Base-by-base conservation (phyloP, 805 yeast genomes). In the Millerozyma acaciae region DNA sequence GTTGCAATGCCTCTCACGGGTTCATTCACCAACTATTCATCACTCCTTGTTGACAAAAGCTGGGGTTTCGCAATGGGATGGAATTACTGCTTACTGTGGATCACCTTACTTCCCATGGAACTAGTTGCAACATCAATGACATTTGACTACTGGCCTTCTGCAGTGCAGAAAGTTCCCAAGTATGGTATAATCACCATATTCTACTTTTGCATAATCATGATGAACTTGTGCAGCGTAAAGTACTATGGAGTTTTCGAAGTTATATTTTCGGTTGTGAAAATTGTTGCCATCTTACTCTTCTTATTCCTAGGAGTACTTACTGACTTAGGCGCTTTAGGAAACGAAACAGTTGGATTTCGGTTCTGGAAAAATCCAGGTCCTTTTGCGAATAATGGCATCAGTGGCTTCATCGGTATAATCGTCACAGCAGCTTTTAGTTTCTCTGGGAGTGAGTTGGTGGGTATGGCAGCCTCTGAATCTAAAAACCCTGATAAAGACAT, bases 391-490 rank as follows among this genome's bases (percentile, higher is more conserved):
- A 23, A 26, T 26, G 49, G 43, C 28, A 23, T 32, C 13, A 43
- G 42, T 21, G 29, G 35, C 9, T 50, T 51, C 12, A 25, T 38
- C 28, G 40, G 36, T 21, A 51, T 53, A 28, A 40, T 48, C 5
- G 44, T 51, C 14, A 51, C 52, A 16, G 38, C 55, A 14, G 49
- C 49, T 14, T 40, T 50, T 34, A 45, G 53, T 17, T 53, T 46
- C 22, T 43, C 52, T 23, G 57, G 52, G 4, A 37, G 41, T 26
- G 41, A 37, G 19, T 33, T 37, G 26, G 41, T 37, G 4, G 35
- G 41, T n/a, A 15, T 33, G 23, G 81, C 86, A 5, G 82, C 51
- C n/a, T 53, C 54, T 8, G 65, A 60, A 33, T 50, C 59, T 4
- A 55, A 47, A 23, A 50, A 58, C 42, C 65, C 65, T 3, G 39